Percentiles rank a stretch among this genome's conserved stretches.
Conservation (phyloP, 2,329 filamentous ascomycete genomes). For the Nemania sp. region DNA sequence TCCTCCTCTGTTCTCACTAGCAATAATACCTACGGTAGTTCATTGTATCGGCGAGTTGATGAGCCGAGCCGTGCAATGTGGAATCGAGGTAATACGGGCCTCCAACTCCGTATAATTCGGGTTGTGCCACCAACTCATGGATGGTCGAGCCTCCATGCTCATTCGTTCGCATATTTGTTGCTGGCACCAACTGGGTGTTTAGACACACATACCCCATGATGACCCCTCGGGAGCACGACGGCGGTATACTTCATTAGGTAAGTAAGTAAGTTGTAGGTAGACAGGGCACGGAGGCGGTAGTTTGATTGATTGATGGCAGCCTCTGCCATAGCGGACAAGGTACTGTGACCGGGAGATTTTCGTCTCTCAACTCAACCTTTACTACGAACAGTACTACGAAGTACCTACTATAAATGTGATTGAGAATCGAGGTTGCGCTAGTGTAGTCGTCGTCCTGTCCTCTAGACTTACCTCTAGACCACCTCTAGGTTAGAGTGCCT, state of each 20-base stretch:
- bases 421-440: slow-evolving; percentile 18
- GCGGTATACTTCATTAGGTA: slow-evolving; percentile 16
- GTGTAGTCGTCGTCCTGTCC: not conserved
- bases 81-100: slow-evolving; percentile 28
- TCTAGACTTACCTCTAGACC: too few species aligned
- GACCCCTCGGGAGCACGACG: not conserved
- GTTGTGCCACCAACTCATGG: slow-evolving; percentile 10
- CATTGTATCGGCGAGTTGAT: slow-evolving; percentile 21
- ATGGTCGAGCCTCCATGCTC: slow-evolving; percentile 8
- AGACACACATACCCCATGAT: slow-evolving; percentile 3
- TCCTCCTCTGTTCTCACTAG: slow-evolving; percentile 9
- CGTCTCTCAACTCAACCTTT: slow-evolving; percentile 1
- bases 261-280: not conserved
- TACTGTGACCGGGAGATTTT: not conserved
- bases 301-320: not conserved
- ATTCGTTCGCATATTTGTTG: slow-evolving; percentile 9
- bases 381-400: too few species aligned
- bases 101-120: slow-evolving; percentile 24
- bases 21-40: not conserved
- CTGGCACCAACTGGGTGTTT: slow-evolving; percentile 1
- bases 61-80: slow-evolving; percentile 23
- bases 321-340: not conserved
- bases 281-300: slow-evolving; percentile 1
- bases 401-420: slow-evolving; percentile 16
- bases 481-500: too few species aligned